Base-by-base conservation (phyloP, 2,329 filamentous ascomycete species). In the Hypoxylon sp. region DNA sequence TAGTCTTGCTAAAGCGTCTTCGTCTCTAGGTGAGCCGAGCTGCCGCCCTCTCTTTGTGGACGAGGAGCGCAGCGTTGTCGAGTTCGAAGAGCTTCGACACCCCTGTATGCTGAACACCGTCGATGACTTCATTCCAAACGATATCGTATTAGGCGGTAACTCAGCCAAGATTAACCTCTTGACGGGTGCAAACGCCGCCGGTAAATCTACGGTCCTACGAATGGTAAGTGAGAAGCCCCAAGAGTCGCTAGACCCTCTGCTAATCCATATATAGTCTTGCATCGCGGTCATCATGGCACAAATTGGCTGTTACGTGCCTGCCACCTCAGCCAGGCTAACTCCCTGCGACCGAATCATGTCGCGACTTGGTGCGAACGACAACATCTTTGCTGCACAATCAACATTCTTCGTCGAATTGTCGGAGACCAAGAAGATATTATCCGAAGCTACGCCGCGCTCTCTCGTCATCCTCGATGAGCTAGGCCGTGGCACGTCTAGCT, bases 261-360 rank as follows among this genome's bases (percentile, higher is more conserved):
- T 80, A 75, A 80, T 72, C 1, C 28, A 32, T 48, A 11, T 28
- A 1, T 73, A 93, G 91, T 97, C 95, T 2, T 99, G 96, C 75
- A 90, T 96, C 51, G 96, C 96, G 0, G 95, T 98, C 53, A 98
- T 99, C 74, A 94, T 99, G 89, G 96, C 96, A 0, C 96, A 99
- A 77, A 91, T 99, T 30, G 96, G 96, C 60, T 98, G 95, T 79
- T 92, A 97, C 73, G 89, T 99, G 1, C 96, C 96, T 1, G 94
- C 93, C 65, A 84, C 87, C 17, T 93, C 90, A 2, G 96, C 96
- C 0, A 89, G 87, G 2, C 85, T 99, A 48, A 98, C 95, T 0
- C 95, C 96, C 0, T 90, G 97, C 2, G 96, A 99, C 78, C 93
- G 96, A 60, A 98, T 99, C 83, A 99, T 99, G 96, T 98, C 95